Evolutionary conservation across 306 rosid genomes (phyloP).

Genomic region (Prunus dulcis): DNA sequence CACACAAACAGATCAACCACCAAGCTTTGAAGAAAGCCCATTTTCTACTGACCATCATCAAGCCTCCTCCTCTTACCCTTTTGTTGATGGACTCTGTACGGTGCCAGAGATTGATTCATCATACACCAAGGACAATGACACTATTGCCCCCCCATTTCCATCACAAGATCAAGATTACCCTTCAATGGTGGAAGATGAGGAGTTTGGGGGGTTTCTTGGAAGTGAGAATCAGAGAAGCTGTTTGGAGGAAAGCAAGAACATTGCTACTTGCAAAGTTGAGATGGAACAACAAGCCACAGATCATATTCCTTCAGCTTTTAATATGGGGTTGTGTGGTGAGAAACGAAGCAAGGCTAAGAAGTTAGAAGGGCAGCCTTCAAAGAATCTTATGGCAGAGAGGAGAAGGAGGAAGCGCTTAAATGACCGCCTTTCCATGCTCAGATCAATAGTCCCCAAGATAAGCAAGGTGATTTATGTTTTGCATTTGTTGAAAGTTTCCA

Average conservation of each 20-base stretch:
- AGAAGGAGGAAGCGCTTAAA: slow-evolving; percentile 78
- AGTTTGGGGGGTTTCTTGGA: slow-evolving; percentile 57
- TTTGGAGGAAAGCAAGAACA: slow-evolving; percentile 35
- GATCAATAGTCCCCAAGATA: slow-evolving; percentile 90
- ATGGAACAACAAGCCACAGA: slow-evolving; percentile 50
- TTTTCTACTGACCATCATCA: slow-evolving; percentile 34
- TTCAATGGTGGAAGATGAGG: slow-evolving; percentile 57
- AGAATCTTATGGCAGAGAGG: slow-evolving; percentile 95
- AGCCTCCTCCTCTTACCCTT: slow-evolving; percentile 43
- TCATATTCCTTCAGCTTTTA: slow-evolving; percentile 36
- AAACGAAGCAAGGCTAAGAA: slow-evolving; percentile 49
- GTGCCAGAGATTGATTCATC: slow-evolving; percentile 48
- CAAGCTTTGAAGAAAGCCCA: slow-evolving; percentile 62
- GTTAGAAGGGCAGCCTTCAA: slow-evolving; percentile 81
- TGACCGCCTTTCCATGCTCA: slow-evolving; percentile 84
- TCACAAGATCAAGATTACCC: slow-evolving; percentile 51
- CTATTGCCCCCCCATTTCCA: slow-evolving; percentile 43
- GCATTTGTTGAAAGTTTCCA: background rate
- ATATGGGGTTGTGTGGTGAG: slow-evolving; percentile 60
- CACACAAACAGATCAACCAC: slow-evolving; percentile 37
- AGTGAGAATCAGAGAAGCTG: slow-evolving; percentile 37
- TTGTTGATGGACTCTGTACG: slow-evolving; percentile 46
- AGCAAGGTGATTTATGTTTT: slow-evolving; percentile 63
- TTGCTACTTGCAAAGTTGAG: slow-evolving; percentile 54
- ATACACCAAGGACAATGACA: slow-evolving; percentile 25